Conservation (phyloP, 228 moss, liverwort and hornwort genomes). For the Sphagnum magellanicum region DNA sequence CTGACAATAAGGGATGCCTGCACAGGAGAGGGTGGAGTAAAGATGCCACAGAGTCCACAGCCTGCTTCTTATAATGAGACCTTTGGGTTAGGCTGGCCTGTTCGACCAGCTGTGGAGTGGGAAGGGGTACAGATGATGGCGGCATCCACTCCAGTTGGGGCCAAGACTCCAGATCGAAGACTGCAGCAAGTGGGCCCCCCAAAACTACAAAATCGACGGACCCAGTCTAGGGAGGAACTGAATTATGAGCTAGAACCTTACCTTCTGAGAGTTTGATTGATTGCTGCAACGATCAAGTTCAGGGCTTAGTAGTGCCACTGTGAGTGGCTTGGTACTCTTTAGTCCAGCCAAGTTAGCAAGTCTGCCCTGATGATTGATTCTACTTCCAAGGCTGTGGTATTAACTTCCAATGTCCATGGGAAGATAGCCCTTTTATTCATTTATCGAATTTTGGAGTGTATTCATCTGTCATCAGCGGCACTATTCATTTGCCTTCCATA, state of each 20-base stretch:
- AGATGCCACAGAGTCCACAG: conserved; percentile 87
- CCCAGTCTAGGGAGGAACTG: conserved; percentile 82
- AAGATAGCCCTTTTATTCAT: too few relatives aligned
- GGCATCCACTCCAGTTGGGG: conserved; percentile 43
- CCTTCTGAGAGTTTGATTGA: conserved; percentile 17
- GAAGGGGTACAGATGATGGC: conserved; percentile 52
- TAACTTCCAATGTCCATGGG: too few relatives aligned
- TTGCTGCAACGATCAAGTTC: conserved; percentile 6
- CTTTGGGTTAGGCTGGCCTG: conserved; percentile 50
- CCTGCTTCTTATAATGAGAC: conserved; percentile 56
- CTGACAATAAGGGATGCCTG: conserved; percentile 1
- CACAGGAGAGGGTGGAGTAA: conserved; percentile 67
- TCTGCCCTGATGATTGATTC: too few relatives aligned
- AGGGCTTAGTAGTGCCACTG: too few relatives aligned
- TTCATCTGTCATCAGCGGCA: too few relatives aligned
- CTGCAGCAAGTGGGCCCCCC: conserved; percentile 33
- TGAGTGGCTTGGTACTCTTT: too few relatives aligned
- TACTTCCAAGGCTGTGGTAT: too few relatives aligned
- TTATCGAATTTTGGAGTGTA: too few relatives aligned
- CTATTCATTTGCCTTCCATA: too few relatives aligned
- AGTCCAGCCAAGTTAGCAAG: too few relatives aligned
- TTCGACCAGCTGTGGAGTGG: conserved; percentile 33
- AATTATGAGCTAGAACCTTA: conserved; percentile 19
- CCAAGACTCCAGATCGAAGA: conserved; percentile 43
- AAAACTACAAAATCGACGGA: conserved; percentile 55